Base-by-base conservation (phyloP, 257 asterid genomes). In the Salvia hispanica region DNA sequence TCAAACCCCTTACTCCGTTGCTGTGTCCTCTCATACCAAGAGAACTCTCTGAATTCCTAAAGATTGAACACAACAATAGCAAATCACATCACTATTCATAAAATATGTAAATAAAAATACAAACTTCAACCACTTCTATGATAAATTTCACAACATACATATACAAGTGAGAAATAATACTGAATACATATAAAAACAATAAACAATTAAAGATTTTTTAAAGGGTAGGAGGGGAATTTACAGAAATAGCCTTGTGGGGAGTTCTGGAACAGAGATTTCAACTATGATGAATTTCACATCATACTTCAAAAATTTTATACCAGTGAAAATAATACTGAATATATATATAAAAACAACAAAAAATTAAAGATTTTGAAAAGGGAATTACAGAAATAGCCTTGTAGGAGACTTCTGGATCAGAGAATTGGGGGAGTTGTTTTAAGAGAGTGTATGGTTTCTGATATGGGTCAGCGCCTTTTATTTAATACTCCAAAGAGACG, bases 1-100 rank as follows among this genome's bases (percentile, higher is more conserved):
- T 9, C 47, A 81, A 76, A n/a, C 82, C 80, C 77, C 74, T 78
- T 7, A 55, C 77, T 21, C 84, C 86, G 75, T 80, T 80, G 82
- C 76, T 76, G 2, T 82, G 80, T 1, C 83, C 86, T 79, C 78
- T 81, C 88, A 81, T 83, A 60, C 79, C 84, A 73, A 80, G 53
- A 36, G 79, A 75, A 54, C 80, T 73, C 62, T 78, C 84, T 56
- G 90, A 85, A 82, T 92, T 92, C 92, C 98, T 92, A 46, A 36
- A 47, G 67, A 52, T 60, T 55, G 28, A 57, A 59, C 9, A 13
- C 34, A 61, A 7, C 13, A 21, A 52, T 25, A 25, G 31, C 1
- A 25, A 25, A 25, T 25, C 31, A 0, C 31, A 25, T 25, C 31
- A 25, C 31, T 25, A 25, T 25, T 25, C 31, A 25, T 25, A 25